Evolutionary conservation across 495 filamentous ascomycete species (phyloP), one percentile per base, ranked within the genome.

Genomic region (Penicillium ochrochloron): DNA sequence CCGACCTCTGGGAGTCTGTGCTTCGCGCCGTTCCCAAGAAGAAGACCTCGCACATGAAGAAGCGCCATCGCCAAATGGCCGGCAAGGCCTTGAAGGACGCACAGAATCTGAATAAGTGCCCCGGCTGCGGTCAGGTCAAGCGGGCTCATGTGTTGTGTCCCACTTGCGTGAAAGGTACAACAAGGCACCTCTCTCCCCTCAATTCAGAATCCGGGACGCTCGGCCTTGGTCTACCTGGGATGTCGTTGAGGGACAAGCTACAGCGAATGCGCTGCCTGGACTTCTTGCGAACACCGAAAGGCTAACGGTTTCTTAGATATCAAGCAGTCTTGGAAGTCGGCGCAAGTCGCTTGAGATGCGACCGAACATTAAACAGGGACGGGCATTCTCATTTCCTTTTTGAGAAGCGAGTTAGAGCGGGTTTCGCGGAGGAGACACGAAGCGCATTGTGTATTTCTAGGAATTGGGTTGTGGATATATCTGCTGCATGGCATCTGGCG

Each of bases 41-140:
- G 80, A 99, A 98, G 86, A 96, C 93, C 11, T 97, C 94, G 27
- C 91, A 99, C 76, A 92, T 91, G 84, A 97, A 96, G 84, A 96
- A 91, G 81, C 89, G 95, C 65, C 89, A 92, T 70, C 85, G 96
- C 68, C 92, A 94, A 68, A 88, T 97, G 87, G 94, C 92, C 19
- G 94, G 94, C 69, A 98, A 98, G 77, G 93, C 86, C 42, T 80
- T 98, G 71, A 91, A 94, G 82, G 95, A 98, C 72, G 87, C 96
- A 23, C 94, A 88, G 57, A 83, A 84, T 41, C 80, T 99, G 67
- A 93, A 90, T 76, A 91, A 86, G 70, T 99, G 95, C 71, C 88
- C 94, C 2, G 90, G 87, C 15, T 99, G 95, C 73, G 96, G 94
- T 15, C 82, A 89, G 69, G 74, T 90, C 42, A 99, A 99, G 80